Evolutionary conservation across 129 eudicot species (phyloP).

Genomic region (Chrysanthemum seticuspe): DNA sequence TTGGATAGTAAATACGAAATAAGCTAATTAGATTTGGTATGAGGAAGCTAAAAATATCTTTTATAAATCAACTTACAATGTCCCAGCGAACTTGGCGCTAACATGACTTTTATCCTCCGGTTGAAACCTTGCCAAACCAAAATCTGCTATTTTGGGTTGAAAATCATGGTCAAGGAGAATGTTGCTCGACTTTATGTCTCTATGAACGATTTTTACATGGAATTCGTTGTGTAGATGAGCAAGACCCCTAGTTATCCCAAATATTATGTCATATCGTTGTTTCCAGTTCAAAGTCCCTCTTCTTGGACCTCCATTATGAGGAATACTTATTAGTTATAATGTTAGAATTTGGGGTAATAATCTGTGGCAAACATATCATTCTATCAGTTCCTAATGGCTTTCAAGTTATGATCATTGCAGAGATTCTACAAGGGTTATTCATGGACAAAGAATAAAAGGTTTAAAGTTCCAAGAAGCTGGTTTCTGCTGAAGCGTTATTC

Average conservation of each 20-base stretch:
- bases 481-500: too few species aligned
- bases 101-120: slow-evolving; percentile 47
- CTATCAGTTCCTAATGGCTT: too few species aligned
- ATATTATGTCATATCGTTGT: slow-evolving; percentile 44
- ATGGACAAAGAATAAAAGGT: too few species aligned
- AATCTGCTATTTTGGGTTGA: slow-evolving; percentile 59
- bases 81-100: slow-evolving; percentile 57
- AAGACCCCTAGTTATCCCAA: slow-evolving; percentile 55
- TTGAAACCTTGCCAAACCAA: slow-evolving; percentile 58
- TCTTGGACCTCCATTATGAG: slow-evolving; percentile 8
- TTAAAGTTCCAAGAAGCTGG: too few species aligned
- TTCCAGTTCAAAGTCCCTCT: slow-evolving; percentile 44
- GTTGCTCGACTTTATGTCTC: slow-evolving; percentile 54
- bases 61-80: slow-evolving; percentile 36
- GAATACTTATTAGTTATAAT: neutral
- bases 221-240: slow-evolving; percentile 51
- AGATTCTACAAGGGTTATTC: too few species aligned
- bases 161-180: slow-evolving; percentile 51
- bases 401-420: too few species aligned
- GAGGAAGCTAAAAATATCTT: too few species aligned
- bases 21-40: too few species aligned
- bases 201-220: slow-evolving; percentile 48
- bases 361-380: too few species aligned
- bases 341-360: too few species aligned
- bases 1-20: too few species aligned